Conservation (phyloP, 2,329 filamentous ascomycete species). For the Mycosphaerella sp. region DNA sequence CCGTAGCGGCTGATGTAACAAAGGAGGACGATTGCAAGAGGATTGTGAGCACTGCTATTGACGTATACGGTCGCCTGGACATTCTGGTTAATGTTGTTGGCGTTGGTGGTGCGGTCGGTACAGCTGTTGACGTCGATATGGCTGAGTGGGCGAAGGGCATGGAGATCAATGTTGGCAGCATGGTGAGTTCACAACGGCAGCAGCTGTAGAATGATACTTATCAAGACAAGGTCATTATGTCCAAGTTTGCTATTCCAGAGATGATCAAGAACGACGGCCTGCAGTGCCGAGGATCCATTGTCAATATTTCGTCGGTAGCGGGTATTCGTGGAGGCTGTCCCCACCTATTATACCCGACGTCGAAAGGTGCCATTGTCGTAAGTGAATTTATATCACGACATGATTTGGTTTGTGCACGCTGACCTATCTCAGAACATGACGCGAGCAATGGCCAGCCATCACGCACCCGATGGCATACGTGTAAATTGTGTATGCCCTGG, state of each 20-base stretch:
- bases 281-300: constrained; percentile 46
- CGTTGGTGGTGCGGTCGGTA: constrained; percentile 53
- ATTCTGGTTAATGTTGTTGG: constrained; percentile 63
- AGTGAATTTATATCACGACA: constrained; percentile 1
- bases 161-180: constrained; percentile 58
- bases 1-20: constrained; percentile 52
- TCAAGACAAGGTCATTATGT: constrained; percentile 45
- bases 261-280: constrained; percentile 50
- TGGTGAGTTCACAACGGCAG: constrained; percentile 38
- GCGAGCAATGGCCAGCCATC: constrained; percentile 51
- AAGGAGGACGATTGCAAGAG: constrained; percentile 46
- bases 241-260: constrained; percentile 54
- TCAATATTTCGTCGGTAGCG: constrained; percentile 60
- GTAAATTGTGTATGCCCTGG: constrained; percentile 53
- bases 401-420: neutral
- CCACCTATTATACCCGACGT: constrained; percentile 49
- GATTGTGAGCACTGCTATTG: constrained; percentile 39
- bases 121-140: constrained; percentile 56
- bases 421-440: constrained; percentile 43
- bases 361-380: constrained; percentile 48
- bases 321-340: constrained; percentile 52
- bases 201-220: neutral
- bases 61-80: constrained; percentile 52
- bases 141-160: constrained; percentile 52
- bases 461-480: constrained; percentile 46